A percentile compares a stretch with the other conserved stretches of the same genome.
These are phyloP conservation scores for Ustilago hordei DNA, from an alignment of 1,284 basidiomycete species.

Conservation along the genomic window DNA sequence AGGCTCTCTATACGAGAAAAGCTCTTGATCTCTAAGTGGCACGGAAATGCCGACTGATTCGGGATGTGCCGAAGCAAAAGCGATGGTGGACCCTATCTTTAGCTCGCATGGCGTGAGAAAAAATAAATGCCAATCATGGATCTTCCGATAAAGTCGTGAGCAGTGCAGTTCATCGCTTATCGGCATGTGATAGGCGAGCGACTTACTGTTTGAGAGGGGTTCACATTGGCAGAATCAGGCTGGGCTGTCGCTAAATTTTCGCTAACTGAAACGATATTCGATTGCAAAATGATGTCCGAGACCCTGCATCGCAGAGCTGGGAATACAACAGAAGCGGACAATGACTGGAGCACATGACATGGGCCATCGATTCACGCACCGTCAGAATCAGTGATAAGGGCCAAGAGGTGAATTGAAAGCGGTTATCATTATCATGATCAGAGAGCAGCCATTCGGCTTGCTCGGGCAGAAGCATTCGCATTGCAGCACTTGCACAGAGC, in stretches of 20 bases:
- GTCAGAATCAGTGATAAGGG: background rate
- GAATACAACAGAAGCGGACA: background rate
- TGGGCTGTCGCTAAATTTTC: background rate
- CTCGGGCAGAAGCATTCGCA: background rate
- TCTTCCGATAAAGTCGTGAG: background rate
- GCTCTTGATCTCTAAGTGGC: background rate
- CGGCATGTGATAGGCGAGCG: background rate
- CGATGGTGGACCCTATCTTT: constrained; percentile 1
- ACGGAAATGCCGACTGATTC: background rate
- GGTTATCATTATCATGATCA: background rate
- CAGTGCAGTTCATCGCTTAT: background rate
- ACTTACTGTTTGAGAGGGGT: too few relatives aligned
- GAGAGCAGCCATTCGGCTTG: background rate
- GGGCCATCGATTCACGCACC: background rate
- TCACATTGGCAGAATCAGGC: too few relatives aligned
- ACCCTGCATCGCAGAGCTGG: background rate
- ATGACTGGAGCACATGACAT: background rate
- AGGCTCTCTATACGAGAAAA: background rate
- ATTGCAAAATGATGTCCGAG: background rate
- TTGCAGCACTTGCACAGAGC: background rate
- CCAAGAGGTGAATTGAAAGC: background rate
- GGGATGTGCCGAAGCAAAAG: background rate
- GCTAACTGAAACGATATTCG: background rate
- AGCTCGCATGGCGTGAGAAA: background rate
- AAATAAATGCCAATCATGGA: background rate